A percentile compares a stretch with the other conserved stretches of the same genome.
Conservation (phyloP, 192 early-diverging fungal species). For the Gaertneriomyces sp. region DNA sequence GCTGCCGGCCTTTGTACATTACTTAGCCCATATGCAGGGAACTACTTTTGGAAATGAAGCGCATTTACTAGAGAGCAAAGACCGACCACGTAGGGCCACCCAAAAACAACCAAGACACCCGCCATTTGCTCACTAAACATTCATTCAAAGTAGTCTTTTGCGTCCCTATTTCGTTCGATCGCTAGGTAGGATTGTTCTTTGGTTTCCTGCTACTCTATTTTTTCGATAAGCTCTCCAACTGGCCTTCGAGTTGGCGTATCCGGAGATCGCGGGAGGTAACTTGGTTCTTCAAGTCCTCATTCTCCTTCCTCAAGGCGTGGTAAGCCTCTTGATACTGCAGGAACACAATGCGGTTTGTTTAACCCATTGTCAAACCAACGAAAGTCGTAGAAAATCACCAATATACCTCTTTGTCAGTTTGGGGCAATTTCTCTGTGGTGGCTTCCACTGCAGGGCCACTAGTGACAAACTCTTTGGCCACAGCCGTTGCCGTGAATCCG, state of each 20-base stretch:
- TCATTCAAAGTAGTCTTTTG: too few species aligned
- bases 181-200: too few species aligned
- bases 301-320: constrained; percentile 70
- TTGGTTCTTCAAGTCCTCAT: constrained; percentile 75
- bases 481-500: constrained; percentile 62
- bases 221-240: constrained; percentile 50
- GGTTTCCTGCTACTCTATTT: constrained; percentile 12
- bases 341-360: constrained; percentile 2
- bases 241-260: constrained; percentile 76
- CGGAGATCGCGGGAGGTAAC: constrained; percentile 67
- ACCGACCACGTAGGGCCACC: too few species aligned
- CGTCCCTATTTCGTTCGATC: too few species aligned
- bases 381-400: not conserved
- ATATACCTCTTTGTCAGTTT: constrained; percentile 55
- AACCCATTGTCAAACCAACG: not conserved
- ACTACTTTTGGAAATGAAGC: too few species aligned
- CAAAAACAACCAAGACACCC: too few species aligned
- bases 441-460: constrained; percentile 54
- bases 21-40: too few species aligned
- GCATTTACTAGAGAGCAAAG: too few species aligned
- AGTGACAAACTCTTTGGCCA: constrained; percentile 76
- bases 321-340: constrained; percentile 72
- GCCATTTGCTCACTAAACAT: too few species aligned
- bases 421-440: constrained; percentile 29
- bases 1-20: too few species aligned